Evolutionary conservation across 345 rosid genomes (phyloP).

Genomic region (Nephelium lappaceum): DNA sequence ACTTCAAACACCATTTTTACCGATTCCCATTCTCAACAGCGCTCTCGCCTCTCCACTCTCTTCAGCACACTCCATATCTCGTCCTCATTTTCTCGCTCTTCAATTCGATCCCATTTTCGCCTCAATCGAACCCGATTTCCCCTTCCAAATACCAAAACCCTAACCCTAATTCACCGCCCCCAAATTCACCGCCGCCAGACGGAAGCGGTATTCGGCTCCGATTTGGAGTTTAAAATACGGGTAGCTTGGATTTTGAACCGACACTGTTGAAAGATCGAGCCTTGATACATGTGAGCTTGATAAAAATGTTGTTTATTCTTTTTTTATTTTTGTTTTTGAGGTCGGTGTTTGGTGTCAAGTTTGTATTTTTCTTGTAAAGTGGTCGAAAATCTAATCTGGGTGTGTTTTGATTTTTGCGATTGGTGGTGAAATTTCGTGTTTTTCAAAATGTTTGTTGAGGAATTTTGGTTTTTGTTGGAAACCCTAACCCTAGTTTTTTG

Average conservation of each 20-base stretch:
- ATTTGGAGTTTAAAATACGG: neutral
- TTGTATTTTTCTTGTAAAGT: too few relatives aligned
- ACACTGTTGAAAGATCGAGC: neutral
- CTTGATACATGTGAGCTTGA: neutral
- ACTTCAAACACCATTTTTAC: neutral
- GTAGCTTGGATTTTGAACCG: neutral
- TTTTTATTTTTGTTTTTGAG: too few relatives aligned
- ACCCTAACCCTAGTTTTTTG: neutral
- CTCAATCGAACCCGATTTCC: too few relatives aligned
- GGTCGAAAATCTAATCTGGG: too few relatives aligned
- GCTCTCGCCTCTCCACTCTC: too few relatives aligned
- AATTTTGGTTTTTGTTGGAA: neutral
- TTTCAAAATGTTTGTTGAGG: neutral
- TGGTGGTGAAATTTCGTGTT: neutral
- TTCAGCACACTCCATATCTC: too few relatives aligned
- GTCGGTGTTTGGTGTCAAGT: too few relatives aligned
- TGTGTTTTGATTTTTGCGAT: neutral
- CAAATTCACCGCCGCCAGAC: neutral
- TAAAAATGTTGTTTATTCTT: too few relatives aligned
- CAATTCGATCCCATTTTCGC: neutral
- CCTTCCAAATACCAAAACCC: neutral
- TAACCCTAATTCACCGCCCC: conserved; percentile 1
- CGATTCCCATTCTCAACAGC: neutral
- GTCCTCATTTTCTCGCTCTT: neutral
- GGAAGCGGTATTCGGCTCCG: neutral